These are phyloP conservation scores for Podila minutissima DNA, from an alignment of 192 early-diverging fungal genomes.

Conservation along the genomic window DNA sequence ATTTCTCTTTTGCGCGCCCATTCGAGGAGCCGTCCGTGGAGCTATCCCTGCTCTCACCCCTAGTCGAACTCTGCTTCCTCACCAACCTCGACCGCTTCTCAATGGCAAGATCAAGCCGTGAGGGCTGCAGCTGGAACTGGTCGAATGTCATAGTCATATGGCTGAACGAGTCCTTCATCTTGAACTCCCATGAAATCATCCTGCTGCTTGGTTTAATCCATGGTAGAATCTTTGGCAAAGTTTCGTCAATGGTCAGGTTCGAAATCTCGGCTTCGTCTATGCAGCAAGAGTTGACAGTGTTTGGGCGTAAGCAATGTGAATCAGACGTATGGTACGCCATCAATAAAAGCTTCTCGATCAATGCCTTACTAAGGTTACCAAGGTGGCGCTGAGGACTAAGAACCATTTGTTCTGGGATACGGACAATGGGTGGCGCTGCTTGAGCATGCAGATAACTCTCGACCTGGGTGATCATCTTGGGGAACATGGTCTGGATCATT, in stretches of 20 bases:
- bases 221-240: constrained; percentile 11
- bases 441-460: constrained; percentile 55
- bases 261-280: constrained; percentile 6
- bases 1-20: neutral
- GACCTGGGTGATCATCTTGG: constrained; percentile 55
- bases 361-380: constrained; percentile 22
- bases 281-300: neutral
- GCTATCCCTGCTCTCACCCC: neutral
- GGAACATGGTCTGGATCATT: constrained; percentile 50
- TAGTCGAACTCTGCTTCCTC: constrained; percentile 3
- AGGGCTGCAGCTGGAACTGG: constrained; percentile 35
- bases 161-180: constrained; percentile 36
- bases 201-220: constrained; percentile 30
- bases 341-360: no score
- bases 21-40: neutral
- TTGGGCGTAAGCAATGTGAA: no score
- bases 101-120: constrained; percentile 22
- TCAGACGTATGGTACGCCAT: no score
- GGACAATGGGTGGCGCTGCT: constrained; percentile 53
- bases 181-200: constrained; percentile 30
- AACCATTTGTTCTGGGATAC: constrained; percentile 38
- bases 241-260: neutral
- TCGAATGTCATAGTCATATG: constrained; percentile 32
- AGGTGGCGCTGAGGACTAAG: neutral
- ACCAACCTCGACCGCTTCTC: constrained; percentile 9